phyloP scores from a whole-genome alignment of 2,329 filamentous ascomycete species.

The Chrysoporthe puriensis region DNA sequence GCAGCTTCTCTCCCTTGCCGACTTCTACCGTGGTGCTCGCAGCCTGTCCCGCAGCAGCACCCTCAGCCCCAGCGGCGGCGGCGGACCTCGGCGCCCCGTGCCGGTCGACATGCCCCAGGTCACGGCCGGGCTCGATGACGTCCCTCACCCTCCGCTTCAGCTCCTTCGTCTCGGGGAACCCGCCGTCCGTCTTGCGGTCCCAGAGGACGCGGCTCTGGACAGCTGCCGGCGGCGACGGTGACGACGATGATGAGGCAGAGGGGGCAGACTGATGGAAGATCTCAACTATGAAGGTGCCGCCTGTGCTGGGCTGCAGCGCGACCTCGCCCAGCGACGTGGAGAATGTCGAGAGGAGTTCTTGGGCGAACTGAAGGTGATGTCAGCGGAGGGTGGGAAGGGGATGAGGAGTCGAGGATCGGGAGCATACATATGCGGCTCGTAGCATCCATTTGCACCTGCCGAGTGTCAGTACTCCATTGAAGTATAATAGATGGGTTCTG shows the following conservation, averaged over 20 bases:
- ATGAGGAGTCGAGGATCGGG: constrained; percentile 6
- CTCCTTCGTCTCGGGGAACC: constrained; percentile 93
- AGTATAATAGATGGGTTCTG: not conserved
- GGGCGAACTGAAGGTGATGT: constrained; percentile 68
- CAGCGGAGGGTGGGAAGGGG: constrained; percentile 14
- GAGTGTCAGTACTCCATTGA: not conserved
- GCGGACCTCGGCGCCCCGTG: constrained; percentile 37
- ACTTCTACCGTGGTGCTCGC: constrained; percentile 3
- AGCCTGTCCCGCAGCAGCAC: not conserved
- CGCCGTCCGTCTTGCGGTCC: constrained; percentile 85
- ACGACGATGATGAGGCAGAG: constrained; percentile 12
- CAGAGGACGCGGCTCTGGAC: constrained; percentile 64
- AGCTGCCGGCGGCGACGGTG: constrained; percentile 16
- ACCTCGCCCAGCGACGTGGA: constrained; percentile 82
- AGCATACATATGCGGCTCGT: constrained; percentile 77
- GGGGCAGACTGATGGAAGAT: constrained; percentile 49
- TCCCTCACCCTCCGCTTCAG: constrained; percentile 85
- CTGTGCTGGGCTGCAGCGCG: constrained; percentile 80
- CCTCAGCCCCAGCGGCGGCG: not conserved
- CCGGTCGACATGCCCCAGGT: constrained; percentile 82
- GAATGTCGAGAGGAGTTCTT: constrained; percentile 95
- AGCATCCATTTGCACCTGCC: constrained; percentile 88
- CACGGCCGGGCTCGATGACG: constrained; percentile 74
- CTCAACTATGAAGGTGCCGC: constrained; percentile 80
- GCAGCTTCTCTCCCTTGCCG: constrained; percentile 11